Evolutionary conservation across 2,329 filamentous ascomycete species (phyloP), one percentile per base, ranked within the genome.

Genomic region (Juglanconis oblonga): DNA sequence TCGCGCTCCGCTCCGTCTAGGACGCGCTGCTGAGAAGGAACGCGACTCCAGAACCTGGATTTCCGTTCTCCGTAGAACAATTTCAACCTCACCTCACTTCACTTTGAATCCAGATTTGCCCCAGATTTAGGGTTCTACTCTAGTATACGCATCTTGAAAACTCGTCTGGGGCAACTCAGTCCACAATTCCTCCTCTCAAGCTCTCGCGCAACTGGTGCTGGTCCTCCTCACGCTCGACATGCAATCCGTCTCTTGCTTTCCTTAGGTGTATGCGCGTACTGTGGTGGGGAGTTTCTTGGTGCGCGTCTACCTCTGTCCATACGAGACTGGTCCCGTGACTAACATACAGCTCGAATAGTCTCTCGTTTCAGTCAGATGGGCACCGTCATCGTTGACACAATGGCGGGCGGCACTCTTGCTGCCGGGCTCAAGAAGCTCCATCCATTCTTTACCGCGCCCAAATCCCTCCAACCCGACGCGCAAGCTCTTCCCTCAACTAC

Each of bases 401-500:
- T 83, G 81, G 72, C 73, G 64, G 74, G 74, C 57, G 72, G 74
- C 67, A 72, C 69, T 58, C 64, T 71, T 55, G 69, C 67, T 62
- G 74, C 74, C 57, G 67, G 70, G 44, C 66, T 68, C 31, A 79
- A 77, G 67, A 83, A 81, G 64, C 67, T 85, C 42, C 83, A 86
- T 65, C 83, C 83, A 17, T 84, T 86, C 71, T 85, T 86, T 67
- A 67, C 67, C 1, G 64, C 72, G 1, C 70, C 71, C 31, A 70
- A 66, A 61, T 52, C 59, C 42, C 29, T 47, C 55, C 44, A 52
- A 32, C 45, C 50, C 13, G 61, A 61, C 14, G 10, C 52, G 4
- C 11, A 8, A 32, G 31, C 42, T 6, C 38, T 62, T 51, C 33
- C 52, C 4, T 42, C 59, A 29, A 8, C 44, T 5, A 55, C 60